Percentiles rank a stretch among this genome's conserved stretches.
Evolutionary conservation across 2,329 filamentous ascomycete species (phyloP).

Genomic region (Pseudogymnoascus destructans): DNA sequence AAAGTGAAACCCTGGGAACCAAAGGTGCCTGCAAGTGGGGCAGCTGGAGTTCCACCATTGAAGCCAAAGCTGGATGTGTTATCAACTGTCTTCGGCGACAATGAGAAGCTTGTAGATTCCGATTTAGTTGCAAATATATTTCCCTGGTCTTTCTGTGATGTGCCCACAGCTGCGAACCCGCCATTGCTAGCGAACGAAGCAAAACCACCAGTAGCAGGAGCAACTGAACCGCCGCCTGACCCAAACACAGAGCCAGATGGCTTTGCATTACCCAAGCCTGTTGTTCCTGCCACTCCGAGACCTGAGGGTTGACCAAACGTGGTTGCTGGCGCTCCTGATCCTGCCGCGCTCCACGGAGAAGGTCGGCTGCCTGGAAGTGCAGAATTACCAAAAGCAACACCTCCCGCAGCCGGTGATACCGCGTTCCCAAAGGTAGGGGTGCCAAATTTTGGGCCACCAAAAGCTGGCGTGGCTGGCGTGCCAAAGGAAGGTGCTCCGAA

Average conservation of each 20-base stretch:
- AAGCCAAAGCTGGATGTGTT: constrained; percentile 15
- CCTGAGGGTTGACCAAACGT: constrained; percentile 45
- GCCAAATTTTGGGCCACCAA: constrained; percentile 24
- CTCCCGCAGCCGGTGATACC: constrained; percentile 16
- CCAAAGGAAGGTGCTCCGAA: constrained; percentile 23
- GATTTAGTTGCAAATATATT: constrained; percentile 22
- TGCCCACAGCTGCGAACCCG: constrained; percentile 35
- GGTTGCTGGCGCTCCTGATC: constrained; percentile 22
- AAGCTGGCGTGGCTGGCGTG: constrained; percentile 22
- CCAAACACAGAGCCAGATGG: constrained; percentile 28
- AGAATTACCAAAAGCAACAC: constrained; percentile 22
- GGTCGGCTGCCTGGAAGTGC: constrained; percentile 32
- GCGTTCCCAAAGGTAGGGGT: constrained; percentile 40
- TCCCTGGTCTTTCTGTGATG: constrained; percentile 25
- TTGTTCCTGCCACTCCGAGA: constrained; percentile 27
- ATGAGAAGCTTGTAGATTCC: not conserved
- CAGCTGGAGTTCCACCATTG: constrained; percentile 9
- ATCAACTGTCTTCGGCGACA: constrained; percentile 26
- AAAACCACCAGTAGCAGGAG: constrained; percentile 34
- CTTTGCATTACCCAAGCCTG: constrained; percentile 27
- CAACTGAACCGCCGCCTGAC: constrained; percentile 20
- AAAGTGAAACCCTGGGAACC: constrained; percentile 24
- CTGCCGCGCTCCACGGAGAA: constrained; percentile 39
- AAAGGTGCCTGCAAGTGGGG: constrained; percentile 20
- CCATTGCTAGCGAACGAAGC: constrained; percentile 40